Conservation (phyloP, 2,329 filamentous ascomycete genomes). For the Diaporthe sp. region DNA sequence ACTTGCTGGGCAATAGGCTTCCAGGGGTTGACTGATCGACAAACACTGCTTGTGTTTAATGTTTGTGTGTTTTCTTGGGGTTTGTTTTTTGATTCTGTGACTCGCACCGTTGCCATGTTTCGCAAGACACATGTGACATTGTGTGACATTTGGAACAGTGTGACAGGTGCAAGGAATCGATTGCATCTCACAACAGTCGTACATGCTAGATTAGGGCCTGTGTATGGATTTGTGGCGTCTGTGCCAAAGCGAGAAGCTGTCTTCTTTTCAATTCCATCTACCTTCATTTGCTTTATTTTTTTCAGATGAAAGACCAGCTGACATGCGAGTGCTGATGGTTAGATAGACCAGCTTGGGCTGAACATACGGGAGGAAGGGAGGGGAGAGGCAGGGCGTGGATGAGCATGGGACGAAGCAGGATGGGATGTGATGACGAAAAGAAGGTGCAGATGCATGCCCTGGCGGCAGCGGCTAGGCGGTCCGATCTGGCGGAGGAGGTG, state of each 20-base stretch:
- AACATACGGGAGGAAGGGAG: not conserved
- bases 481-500: conserved; percentile 10
- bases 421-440: not conserved
- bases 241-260: too few species aligned
- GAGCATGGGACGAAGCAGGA: not conserved
- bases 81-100: not conserved
- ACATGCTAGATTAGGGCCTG: not conserved
- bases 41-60: conserved; percentile 3
- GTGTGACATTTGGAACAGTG: not conserved
- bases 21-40: conserved; percentile 5
- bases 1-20: not conserved
- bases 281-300: not conserved
- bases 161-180: not conserved
- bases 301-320: not conserved
- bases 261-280: not conserved
- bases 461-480: conserved; percentile 18
- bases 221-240: not conserved
- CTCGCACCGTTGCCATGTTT: conserved; percentile 6
- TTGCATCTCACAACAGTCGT: not conserved
- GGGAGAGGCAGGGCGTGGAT: not conserved
- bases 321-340: not conserved
- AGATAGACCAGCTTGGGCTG: not conserved
- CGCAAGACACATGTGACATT: conserved; percentile 13
- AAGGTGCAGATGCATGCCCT: not conserved
- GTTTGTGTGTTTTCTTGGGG: not conserved